Conservation (phyloP, 2,329 filamentous ascomycete species). For the Pseudocercospora ulei region DNA sequence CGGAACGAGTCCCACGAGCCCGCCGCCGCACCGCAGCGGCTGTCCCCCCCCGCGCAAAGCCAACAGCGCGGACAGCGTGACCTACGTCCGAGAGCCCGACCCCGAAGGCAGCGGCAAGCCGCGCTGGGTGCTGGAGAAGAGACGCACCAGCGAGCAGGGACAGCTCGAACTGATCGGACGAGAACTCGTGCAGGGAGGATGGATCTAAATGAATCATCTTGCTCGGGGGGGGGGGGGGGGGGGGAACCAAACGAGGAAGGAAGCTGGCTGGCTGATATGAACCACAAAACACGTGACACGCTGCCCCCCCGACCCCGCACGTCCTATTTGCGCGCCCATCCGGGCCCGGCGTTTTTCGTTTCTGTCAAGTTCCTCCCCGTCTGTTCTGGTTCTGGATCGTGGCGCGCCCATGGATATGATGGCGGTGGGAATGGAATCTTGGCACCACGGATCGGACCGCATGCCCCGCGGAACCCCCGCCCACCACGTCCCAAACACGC, state of each 20-base stretch:
- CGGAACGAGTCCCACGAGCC: slow-evolving; percentile 12
- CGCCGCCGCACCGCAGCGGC: slow-evolving; percentile 1
- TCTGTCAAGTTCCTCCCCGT: too few species aligned
- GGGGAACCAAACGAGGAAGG: neutral
- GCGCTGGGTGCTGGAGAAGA: slow-evolving; percentile 60
- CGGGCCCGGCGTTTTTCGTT: too few species aligned
- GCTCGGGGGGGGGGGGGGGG: neutral
- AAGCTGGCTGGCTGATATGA: too few species aligned
- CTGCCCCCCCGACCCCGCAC: too few species aligned
- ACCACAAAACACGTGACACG: too few species aligned
- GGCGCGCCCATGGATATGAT: too few species aligned
- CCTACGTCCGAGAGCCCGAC: slow-evolving; percentile 55
- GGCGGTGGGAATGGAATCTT: too few species aligned
- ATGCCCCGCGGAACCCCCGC: too few species aligned
- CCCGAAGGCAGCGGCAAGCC: slow-evolving; percentile 49
- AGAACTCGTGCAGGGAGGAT: slow-evolving; percentile 52
- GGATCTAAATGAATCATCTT: slow-evolving; percentile 30
- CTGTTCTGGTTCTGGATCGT: too few species aligned
- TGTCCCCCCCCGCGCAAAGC: slow-evolving; percentile 32
- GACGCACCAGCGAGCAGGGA: slow-evolving; percentile 56
- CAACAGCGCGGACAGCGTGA: slow-evolving; percentile 57
- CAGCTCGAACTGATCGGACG: slow-evolving; percentile 56
- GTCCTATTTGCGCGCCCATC: too few species aligned
- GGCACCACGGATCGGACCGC: too few species aligned
- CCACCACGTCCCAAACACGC: too few species aligned